Conservation (phyloP, 2,329 filamentous ascomycete genomes). For the Parastagonospora nodorum region DNA sequence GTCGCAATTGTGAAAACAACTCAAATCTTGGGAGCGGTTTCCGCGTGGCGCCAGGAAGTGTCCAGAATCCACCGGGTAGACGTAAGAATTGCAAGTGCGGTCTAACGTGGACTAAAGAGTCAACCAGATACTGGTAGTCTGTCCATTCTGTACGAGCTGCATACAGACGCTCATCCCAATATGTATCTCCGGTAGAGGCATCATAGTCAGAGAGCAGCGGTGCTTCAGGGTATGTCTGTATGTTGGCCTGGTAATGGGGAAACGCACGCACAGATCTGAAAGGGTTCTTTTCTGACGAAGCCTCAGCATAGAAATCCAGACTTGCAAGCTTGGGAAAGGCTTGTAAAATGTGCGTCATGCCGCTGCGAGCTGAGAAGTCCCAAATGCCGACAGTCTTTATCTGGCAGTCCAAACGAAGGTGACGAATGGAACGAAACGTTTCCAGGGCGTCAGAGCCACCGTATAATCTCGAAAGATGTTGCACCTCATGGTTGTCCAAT, state of each 20-base stretch:
- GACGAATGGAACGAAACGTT: constrained; percentile 2
- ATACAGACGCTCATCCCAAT: constrained; percentile 15
- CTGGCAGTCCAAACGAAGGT: constrained; percentile 19
- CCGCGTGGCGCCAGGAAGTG: constrained; percentile 14
- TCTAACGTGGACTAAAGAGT: constrained; percentile 10
- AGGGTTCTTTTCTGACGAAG: constrained; percentile 14
- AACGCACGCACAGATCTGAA: constrained; percentile 15
- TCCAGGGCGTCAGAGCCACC: background rate
- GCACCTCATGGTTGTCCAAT: background rate
- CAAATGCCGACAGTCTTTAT: constrained; percentile 13
- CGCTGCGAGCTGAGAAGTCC: background rate
- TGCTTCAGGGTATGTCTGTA: constrained; percentile 13
- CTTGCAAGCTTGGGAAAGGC: constrained; percentile 5
- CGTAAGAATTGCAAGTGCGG: constrained; percentile 7
- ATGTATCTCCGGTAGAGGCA: background rate
- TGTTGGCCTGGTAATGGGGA: constrained; percentile 18
- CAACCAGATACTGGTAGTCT: constrained; percentile 16
- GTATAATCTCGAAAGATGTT: background rate
- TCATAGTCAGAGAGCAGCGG: background rate
- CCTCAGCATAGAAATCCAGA: constrained; percentile 16
- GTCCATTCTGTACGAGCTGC: constrained; percentile 19
- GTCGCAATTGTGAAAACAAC: constrained; percentile 6
- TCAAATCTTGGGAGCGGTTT: constrained; percentile 18
- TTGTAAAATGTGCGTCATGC: constrained; percentile 7
- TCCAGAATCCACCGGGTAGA: constrained; percentile 22